These are phyloP conservation scores for Anisodus tanguticus DNA, from an alignment of 257 asterid species.

Conservation along the genomic window DNA sequence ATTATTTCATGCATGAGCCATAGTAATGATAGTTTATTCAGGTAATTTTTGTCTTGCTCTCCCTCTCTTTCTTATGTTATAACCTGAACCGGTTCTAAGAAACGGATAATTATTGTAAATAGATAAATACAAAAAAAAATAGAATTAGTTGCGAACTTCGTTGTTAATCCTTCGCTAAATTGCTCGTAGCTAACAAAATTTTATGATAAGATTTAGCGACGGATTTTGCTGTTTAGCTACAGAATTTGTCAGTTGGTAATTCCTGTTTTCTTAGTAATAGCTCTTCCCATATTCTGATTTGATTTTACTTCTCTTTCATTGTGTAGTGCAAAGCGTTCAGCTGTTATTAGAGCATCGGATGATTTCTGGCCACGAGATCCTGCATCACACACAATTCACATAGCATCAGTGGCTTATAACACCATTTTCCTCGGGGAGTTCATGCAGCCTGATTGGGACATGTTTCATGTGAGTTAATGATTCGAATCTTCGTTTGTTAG, in stretches of 20 bases:
- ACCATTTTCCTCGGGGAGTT: constrained; percentile 88
- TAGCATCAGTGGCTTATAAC: constrained; percentile 93
- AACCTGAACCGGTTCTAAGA: background rate
- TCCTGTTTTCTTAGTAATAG: too few relatives aligned
- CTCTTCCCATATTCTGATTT: background rate
- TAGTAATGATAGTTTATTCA: constrained; percentile 84
- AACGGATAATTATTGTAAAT: background rate
- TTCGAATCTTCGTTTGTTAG: background rate
- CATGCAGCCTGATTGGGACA: constrained; percentile 99
- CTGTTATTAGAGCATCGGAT: constrained; percentile 86
- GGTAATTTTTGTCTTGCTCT: constrained; percentile 44
- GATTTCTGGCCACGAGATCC: constrained; percentile 96
- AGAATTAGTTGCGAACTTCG: too few relatives aligned
- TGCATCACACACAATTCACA: constrained; percentile 94
- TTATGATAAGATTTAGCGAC: too few relatives aligned
- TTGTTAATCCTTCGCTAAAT: too few relatives aligned
- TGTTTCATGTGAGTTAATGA: constrained; percentile 79
- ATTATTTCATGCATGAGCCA: constrained; percentile 96
- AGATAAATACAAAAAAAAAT: background rate
- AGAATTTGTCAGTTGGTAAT: too few relatives aligned
- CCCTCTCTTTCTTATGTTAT: background rate
- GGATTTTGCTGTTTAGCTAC: too few relatives aligned
- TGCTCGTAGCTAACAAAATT: too few relatives aligned
- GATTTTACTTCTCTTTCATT: background rate
- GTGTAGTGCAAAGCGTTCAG: constrained; percentile 70